These are phyloP conservation scores for Salix brachista DNA, from an alignment of 345 rosid genomes.

Conservation along the genomic window DNA sequence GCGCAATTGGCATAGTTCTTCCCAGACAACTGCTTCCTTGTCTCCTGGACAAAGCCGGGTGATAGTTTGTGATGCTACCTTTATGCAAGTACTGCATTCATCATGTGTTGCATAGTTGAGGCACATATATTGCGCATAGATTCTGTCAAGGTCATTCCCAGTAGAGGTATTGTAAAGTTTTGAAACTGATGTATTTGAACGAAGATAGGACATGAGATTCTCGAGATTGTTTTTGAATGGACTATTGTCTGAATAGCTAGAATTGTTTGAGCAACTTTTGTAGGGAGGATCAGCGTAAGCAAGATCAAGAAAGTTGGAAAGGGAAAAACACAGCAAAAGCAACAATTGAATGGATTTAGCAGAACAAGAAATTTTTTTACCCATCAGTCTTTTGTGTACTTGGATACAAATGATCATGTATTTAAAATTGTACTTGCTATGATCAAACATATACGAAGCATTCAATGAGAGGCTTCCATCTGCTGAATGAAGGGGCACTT, in stretches of 20 bases:
- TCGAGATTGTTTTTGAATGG: constrained; percentile 6
- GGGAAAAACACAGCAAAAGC: no score
- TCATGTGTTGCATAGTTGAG: constrained; percentile 16
- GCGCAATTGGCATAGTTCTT: constrained; percentile 35
- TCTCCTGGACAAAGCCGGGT: constrained; percentile 17
- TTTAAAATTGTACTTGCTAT: no score
- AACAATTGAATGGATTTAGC: no score
- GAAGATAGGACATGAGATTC: background rate
- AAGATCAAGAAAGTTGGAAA: background rate
- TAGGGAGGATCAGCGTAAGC: constrained; percentile 23
- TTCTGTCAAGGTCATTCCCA: constrained; percentile 15
- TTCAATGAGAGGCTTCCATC: no score
- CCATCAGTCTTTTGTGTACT: no score
- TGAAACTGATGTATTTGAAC: constrained; percentile 15
- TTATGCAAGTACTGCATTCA: constrained; percentile 21
- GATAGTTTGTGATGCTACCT: constrained; percentile 17
- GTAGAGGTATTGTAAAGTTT: constrained; percentile 9
- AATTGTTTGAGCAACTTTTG: constrained; percentile 1
- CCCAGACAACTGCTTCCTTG: constrained; percentile 34
- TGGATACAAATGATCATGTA: no score
- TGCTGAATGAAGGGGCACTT: no score
- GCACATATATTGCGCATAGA: constrained; percentile 37
- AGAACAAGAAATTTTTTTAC: no score
- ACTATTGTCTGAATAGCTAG: background rate
- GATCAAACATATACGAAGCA: no score